A percentile compares a stretch with the other conserved stretches of the same genome.
These are phyloP conservation scores for Senna siamea DNA, from an alignment of 306 rosid genomes.

Conservation along the genomic window DNA sequence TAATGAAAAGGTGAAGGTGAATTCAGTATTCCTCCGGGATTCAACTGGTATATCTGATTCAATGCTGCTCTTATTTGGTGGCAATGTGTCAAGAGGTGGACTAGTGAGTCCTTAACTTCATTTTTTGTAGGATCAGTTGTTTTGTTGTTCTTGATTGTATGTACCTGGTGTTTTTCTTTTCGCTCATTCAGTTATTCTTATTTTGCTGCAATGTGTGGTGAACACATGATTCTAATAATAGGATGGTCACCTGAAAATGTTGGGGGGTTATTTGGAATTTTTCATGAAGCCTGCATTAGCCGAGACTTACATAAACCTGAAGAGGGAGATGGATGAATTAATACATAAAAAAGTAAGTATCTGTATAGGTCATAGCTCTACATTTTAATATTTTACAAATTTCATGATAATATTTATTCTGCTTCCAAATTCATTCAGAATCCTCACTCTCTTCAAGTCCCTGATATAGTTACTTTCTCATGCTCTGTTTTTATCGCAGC, in stretches of 20 bases:
- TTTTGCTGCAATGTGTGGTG: conserved; percentile 15
- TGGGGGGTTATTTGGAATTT: conserved; percentile 92
- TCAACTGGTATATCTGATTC: conserved; percentile 93
- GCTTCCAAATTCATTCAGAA: conserved; percentile 4
- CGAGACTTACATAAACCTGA: conserved; percentile 65
- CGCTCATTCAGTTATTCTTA: neutral
- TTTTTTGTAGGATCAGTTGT: conserved; percentile 27
- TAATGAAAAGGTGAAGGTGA: conserved; percentile 95
- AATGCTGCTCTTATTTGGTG: conserved; percentile 87
- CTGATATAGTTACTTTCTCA: conserved; percentile 32
- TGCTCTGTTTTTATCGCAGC: conserved; percentile 59
- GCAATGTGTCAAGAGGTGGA: conserved; percentile 78
- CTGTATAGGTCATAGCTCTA: conserved; percentile 8
- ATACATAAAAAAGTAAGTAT: conserved; percentile 73
- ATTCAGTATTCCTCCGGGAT: conserved; percentile 91
- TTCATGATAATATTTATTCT: conserved; percentile 20
- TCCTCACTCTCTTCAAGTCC: conserved; percentile 35
- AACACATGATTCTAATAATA: conserved; percentile 45
- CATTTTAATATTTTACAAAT: conserved; percentile 17
- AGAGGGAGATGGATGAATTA: conserved; percentile 75
- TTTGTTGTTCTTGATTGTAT: conserved; percentile 36
- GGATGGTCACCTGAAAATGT: conserved; percentile 97
- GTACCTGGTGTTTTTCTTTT: conserved; percentile 28
- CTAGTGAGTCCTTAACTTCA: conserved; percentile 56
- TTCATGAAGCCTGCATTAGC: conserved; percentile 90